Evolutionary conservation across 306 rosid genomes (phyloP), one percentile per base, ranked within the genome.

Genomic region (Vigna hirtella): DNA sequence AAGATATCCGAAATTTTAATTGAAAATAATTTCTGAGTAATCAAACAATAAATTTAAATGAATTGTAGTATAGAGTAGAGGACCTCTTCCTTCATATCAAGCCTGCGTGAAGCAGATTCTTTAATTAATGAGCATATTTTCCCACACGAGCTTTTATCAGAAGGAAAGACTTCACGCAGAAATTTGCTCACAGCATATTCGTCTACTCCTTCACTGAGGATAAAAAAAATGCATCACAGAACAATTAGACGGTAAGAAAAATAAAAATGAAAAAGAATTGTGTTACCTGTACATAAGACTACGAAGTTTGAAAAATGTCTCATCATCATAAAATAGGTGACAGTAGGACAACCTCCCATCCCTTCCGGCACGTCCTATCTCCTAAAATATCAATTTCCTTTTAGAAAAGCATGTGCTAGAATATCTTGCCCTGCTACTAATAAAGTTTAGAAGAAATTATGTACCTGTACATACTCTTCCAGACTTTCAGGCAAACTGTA

Each of bases 1-100:
- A 34, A 14, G 57, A 68, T 43, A 13, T 66, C 73, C 32, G 49
- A 45, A 52, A 20, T 72, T 67, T 45, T 56, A 32, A 79, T 43
- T 40, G 78, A 65, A 66, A 68, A 79, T 28, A 12, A 74, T 57
- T 75, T 56, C 48, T 7, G 11, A 66, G 16, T 47, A 70, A 48
- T 55, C 45, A 69, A 77, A 84, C 66, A 50, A 78, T 63, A 82
- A 64, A 30, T 70, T 65, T 63, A 70, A 83, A 77, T 71, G 68
- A 52, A 61, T 45, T 52, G 69, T 24, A 83, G 84, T 70, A 53
- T 66, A 55, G 77, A 90, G 76, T 63, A 57, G 55, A 78, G 49
- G 78, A 94, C 97, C 98, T 94, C 97, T 86, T 92, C 98, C 83
- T 94, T 94, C 92, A 94, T 85, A 82, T 94, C 97, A 84, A 92